Conservation (phyloP, 192 early-diverging fungal species). For the Coemansia sp. region DNA sequence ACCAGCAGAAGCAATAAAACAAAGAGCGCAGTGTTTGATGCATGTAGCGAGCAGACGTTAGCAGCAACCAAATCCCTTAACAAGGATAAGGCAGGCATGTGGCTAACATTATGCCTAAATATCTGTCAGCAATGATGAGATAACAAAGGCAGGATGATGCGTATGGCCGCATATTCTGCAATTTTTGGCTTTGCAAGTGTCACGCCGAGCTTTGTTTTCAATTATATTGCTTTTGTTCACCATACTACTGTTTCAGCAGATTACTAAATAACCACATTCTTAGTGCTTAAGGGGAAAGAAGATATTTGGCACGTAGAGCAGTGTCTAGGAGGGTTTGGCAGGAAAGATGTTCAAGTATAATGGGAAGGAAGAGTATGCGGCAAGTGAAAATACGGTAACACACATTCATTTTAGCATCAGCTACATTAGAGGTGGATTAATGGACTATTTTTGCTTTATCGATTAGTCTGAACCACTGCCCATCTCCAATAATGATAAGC, state of each 20-base stretch:
- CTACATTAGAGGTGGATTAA: too few relatives aligned
- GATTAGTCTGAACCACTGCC: too few relatives aligned
- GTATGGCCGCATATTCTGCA: not conserved
- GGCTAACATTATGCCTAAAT: conserved; percentile 36
- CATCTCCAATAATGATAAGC: too few relatives aligned
- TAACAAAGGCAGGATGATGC: not conserved
- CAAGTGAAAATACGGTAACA: too few relatives aligned
- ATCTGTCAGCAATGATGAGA: conserved; percentile 30
- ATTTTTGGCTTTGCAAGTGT: not conserved
- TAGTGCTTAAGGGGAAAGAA: not conserved
- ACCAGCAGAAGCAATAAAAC: not conserved
- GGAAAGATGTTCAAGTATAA: too few relatives aligned
- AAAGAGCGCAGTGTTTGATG: not conserved
- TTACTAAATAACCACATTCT: not conserved
- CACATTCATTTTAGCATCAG: too few relatives aligned
- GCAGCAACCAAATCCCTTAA: not conserved
- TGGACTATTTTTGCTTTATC: not conserved
- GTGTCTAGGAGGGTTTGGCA: not conserved
- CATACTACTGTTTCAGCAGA: not conserved
- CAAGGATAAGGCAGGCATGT: conserved; percentile 14
- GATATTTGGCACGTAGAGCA: not conserved
- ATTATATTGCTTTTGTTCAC: not conserved
- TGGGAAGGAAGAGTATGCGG: too few relatives aligned
- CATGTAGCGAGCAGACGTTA: not conserved
- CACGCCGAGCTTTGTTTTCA: not conserved